Conservation (phyloP, 768 basidiomycete species). For the Boletus huronensis region DNA sequence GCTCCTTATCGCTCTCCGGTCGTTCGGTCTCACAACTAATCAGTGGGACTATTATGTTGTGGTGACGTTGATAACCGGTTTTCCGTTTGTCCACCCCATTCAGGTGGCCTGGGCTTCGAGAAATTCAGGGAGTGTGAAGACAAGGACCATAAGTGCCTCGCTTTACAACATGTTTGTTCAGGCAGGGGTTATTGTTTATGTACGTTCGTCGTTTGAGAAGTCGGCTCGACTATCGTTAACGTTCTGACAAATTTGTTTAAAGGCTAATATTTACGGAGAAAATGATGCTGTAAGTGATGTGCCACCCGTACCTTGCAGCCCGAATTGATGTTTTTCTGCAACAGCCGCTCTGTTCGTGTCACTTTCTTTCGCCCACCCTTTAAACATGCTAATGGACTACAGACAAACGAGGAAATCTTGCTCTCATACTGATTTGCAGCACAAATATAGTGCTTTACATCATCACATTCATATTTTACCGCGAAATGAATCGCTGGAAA, state of each 20-base stretch:
- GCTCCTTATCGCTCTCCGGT: conserved; percentile 54
- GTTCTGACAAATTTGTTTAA: background rate
- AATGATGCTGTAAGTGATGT: conserved; percentile 42
- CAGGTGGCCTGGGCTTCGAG: conserved; percentile 58
- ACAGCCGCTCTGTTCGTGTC: conserved; percentile 2
- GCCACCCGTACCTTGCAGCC: background rate
- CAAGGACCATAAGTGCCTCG: conserved; percentile 36
- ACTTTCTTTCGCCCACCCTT: background rate
- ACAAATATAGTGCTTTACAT: conserved; percentile 48
- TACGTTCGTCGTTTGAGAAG: too few relatives aligned
- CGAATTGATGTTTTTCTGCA: background rate
- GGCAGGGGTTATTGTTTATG: too few relatives aligned
- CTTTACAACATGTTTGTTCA: too few relatives aligned
- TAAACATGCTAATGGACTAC: background rate
- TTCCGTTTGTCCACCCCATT: conserved; percentile 39
- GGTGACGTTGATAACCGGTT: conserved; percentile 52
- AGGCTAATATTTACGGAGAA: conserved; percentile 54
- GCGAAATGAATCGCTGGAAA: conserved; percentile 44
- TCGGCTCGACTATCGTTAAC: background rate
- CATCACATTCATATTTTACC: conserved; percentile 44
- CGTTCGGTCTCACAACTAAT: conserved; percentile 44
- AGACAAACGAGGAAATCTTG: conserved; percentile 60
- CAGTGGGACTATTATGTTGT: conserved; percentile 57
- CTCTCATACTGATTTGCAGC: conserved; percentile 49
- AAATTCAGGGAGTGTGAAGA: conserved; percentile 59